These are phyloP conservation scores for Candida endomychidarum DNA, from an alignment of 805 yeast genomes.

Conservation along the genomic window DNA sequence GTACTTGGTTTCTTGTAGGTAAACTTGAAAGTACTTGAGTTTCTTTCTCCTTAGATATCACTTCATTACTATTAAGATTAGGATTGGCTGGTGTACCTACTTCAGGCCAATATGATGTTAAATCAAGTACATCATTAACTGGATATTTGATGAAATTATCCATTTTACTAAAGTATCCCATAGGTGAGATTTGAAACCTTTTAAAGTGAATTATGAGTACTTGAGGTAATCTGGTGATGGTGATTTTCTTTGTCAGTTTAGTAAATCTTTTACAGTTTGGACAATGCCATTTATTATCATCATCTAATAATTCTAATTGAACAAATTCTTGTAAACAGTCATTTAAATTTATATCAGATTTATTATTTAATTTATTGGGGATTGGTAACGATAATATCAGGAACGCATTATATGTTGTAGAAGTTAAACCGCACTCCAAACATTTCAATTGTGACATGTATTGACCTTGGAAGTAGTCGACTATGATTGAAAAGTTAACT, in stretches of 20 bases:
- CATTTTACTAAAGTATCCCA: conserved; percentile 52
- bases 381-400: conserved; percentile 79
- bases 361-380: conserved; percentile 44
- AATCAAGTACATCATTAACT: conserved; percentile 50
- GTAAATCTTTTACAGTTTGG: conserved; percentile 67
- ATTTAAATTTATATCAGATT: conserved; percentile 37
- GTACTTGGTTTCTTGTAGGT: conserved; percentile 66
- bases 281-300: conserved; percentile 83
- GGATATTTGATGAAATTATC: conserved; percentile 73
- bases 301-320: conserved; percentile 69
- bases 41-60: conserved; percentile 42
- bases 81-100: conserved; percentile 30
- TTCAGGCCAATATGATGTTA: conserved; percentile 73
- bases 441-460: conserved; percentile 78
- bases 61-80: conserved; percentile 11
- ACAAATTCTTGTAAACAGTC: conserved; percentile 80
- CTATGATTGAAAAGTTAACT: conserved; percentile 75
- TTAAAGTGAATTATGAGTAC: conserved; percentile 82
- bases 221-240: conserved; percentile 75
- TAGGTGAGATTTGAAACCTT: conserved; percentile 58
- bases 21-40: conserved; percentile 47
- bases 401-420: conserved; percentile 85
- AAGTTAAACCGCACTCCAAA: conserved; percentile 66
- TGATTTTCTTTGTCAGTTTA: conserved; percentile 64
- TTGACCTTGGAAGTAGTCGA: conserved; percentile 87